Evolutionary conservation across 169 alveolate genomes (phyloP).

Genomic region (Amoebophrya sp.): DNA sequence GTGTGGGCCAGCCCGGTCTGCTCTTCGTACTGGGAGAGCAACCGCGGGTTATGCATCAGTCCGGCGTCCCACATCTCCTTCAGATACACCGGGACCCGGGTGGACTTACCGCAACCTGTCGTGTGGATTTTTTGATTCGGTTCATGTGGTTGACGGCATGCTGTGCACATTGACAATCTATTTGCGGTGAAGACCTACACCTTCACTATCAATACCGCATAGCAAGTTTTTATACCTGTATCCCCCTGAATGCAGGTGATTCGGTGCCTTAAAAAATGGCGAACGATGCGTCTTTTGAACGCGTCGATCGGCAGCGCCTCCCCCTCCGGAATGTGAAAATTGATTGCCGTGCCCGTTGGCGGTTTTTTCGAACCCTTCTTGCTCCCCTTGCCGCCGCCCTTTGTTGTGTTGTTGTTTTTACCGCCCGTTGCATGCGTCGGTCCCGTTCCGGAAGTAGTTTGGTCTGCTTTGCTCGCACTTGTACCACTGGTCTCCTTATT

Average conservation of each 20-base stretch:
- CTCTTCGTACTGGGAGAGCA: background rate
- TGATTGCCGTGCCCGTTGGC: background rate
- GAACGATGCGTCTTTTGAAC: background rate
- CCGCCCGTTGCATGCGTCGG: no score
- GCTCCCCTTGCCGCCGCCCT: background rate
- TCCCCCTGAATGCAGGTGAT: conserved; percentile 1
- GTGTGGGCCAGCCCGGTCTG: no score
- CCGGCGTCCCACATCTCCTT: conserved; percentile 15
- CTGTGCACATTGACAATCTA: no score
- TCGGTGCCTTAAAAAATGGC: background rate
- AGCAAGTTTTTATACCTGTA: background rate
- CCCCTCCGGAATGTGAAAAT: background rate
- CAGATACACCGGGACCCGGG: background rate
- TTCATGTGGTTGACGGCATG: no score
- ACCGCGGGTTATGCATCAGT: background rate
- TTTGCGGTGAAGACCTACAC: no score
- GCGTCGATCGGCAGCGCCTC: background rate
- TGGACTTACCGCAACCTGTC: conserved; percentile 13
- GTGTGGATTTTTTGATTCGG: no score
- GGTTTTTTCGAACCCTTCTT: background rate
- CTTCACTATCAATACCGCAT: no score
- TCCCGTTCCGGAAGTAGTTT: no score
- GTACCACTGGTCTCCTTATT: no score
- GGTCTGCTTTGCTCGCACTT: no score
- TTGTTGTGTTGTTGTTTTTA: no score